Base-by-base conservation (phyloP, 768 basidiomycete genomes). In the Auricularia heimuer region DNA sequence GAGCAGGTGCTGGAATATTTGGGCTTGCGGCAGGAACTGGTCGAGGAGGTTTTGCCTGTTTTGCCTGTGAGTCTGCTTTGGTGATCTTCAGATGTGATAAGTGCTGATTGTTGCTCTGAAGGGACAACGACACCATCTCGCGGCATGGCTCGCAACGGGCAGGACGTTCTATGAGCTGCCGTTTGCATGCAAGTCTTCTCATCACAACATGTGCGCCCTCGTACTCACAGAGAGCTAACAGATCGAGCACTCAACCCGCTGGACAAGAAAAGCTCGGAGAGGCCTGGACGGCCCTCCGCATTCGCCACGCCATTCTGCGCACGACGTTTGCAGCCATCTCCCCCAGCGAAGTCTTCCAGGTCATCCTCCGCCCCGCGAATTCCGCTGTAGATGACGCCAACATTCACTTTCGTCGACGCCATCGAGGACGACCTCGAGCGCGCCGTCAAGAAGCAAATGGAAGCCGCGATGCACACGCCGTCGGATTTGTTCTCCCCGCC, bases 321-420 rank as follows among this genome's bases (percentile, higher is more conserved):
- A 69, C 71, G n/a, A 68, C 74, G 0, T 79, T 81, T 14, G 80
- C 80, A 1, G 78, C 80, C 65, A 75, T 74, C 24, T 70, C 68
- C 51, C 58, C 63, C 10, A 68, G 66, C 18, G 33, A 58, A 6
- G 33, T 56, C 8, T 68, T 70, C 3, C 70, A 71, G 21, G 70
- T 70, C 8, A 60, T 75, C 36, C 68, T 74, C 18, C 70, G 70
- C 3, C 24, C 24, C 24, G 24, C 24, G 24, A 24, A 24, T 24
- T 24, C 24, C 24, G 24, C 24, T 24, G 24, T 24, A 24, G 24
- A 24, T 24, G 24, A 24, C 24, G 24, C 24, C 24, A 24, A 24
- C 24, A 24, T 24, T 63, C 6, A 67, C 70, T 45, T n/a, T 21
- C 10, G 39, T 67, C 18, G 65, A 68, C 18, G 33, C 14, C 24